Evolutionary conservation across 1,284 basidiomycete genomes (phyloP).

Genomic region (Puccinia novopanici): DNA sequence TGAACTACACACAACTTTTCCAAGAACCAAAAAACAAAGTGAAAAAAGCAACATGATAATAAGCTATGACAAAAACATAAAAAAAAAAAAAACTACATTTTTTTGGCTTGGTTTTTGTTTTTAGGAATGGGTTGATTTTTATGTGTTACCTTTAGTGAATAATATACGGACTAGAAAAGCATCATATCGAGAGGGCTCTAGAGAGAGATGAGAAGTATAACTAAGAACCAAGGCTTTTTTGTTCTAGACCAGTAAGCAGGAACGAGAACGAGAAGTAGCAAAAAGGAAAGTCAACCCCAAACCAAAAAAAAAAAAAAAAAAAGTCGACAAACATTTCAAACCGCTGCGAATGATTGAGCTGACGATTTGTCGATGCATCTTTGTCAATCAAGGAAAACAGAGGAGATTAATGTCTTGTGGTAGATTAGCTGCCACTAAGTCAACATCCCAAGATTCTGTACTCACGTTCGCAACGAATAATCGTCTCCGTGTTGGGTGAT

Average conservation of each 20-base stretch:
- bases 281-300: background rate
- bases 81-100: background rate
- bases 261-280: background rate
- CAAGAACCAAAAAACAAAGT: constrained; percentile 6
- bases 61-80: background rate
- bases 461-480: constrained; percentile 44
- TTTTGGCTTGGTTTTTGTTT: background rate
- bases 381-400: background rate
- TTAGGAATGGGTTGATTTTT: background rate
- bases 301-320: constrained; percentile 1
- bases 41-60: background rate
- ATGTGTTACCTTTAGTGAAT: background rate
- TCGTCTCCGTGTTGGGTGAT: constrained; percentile 49
- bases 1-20: background rate
- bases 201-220: background rate
- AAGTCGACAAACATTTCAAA: constrained; percentile 5
- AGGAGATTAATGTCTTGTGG: background rate
- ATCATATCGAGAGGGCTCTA: background rate
- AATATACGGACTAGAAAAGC: too few species aligned
- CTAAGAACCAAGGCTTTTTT: background rate
- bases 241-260: background rate
- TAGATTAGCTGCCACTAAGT: background rate
- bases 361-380: constrained; percentile 49
- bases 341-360: constrained; percentile 49
- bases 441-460: background rate